Conservation (phyloP, 306 rosid genomes). For the Gleditsia sinensis region DNA sequence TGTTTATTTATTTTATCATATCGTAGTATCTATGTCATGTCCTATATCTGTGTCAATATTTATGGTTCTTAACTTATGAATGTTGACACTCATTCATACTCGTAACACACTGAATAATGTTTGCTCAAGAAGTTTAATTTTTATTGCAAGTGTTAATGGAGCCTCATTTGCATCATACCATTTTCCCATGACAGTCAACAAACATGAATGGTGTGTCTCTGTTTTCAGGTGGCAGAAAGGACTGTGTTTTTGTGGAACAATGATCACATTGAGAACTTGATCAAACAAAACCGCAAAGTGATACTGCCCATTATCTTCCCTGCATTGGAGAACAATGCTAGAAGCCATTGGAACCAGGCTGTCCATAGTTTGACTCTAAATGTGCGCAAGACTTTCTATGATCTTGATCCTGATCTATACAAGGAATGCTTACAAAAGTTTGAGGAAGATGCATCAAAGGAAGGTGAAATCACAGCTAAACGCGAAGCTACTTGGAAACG, state of each 20-base stretch:
- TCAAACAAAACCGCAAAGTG: constrained; percentile 55
- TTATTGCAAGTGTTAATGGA: background rate
- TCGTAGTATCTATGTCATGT: too few relatives aligned
- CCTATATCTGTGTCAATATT: too few relatives aligned
- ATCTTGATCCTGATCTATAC: constrained; percentile 61
- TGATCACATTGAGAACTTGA: constrained; percentile 62
- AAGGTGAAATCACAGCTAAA: constrained; percentile 40
- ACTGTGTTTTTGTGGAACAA: constrained; percentile 70
- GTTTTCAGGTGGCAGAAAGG: constrained; percentile 64
- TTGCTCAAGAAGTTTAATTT: background rate
- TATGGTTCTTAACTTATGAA: too few relatives aligned
- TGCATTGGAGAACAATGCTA: constrained; percentile 65
- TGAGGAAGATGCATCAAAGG: constrained; percentile 51
- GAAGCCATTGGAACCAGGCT: constrained; percentile 71
- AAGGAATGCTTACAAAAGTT: constrained; percentile 54
- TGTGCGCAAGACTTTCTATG: constrained; percentile 56
- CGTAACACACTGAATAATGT: background rate
- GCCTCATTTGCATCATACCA: background rate
- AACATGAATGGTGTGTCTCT: constrained; percentile 16
- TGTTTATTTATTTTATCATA: too few relatives aligned
- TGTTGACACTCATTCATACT: too few relatives aligned
- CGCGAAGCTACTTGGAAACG: constrained; percentile 62
- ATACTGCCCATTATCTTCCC: constrained; percentile 69
- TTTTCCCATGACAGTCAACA: constrained; percentile 3
- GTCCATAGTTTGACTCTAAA: constrained; percentile 71